Percentiles rank a stretch among this genome's conserved stretches.
Evolutionary conservation across 805 yeast genomes (phyloP).

Genomic region (Zygosaccharomyces bisporus): DNA sequence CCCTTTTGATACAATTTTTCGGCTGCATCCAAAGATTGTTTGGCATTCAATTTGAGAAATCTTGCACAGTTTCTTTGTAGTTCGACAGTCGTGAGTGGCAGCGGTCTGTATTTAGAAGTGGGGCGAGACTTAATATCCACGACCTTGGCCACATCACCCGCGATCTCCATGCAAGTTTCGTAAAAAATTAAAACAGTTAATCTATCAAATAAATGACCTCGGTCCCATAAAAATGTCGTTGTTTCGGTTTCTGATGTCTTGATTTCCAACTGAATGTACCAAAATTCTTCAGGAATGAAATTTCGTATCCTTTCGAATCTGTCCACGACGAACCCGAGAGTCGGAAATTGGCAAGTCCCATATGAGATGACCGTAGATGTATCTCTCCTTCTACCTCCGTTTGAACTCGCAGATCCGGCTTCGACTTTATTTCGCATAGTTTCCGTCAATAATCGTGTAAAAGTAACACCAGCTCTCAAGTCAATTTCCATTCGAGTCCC

Average conservation of each 20-base stretch:
- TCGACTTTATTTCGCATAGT: constrained; percentile 37
- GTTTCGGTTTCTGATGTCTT: constrained; percentile 38
- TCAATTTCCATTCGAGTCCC: constrained; percentile 83
- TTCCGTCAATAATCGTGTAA: constrained; percentile 70
- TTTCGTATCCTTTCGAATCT: constrained; percentile 69
- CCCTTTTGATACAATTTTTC: constrained; percentile 85
- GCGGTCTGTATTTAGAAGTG: constrained; percentile 73
- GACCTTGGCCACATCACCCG: constrained; percentile 48
- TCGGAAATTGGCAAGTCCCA: constrained; percentile 96
- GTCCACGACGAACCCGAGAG: constrained; percentile 94
- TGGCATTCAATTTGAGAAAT: constrained; percentile 72
- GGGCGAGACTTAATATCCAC: constrained; percentile 52
- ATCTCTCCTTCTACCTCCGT: constrained; percentile 17
- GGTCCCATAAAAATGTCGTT: constrained; percentile 62
- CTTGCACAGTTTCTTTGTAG: constrained; percentile 82
- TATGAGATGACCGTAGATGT: constrained; percentile 50
- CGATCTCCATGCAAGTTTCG: constrained; percentile 54
- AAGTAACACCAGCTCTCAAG: constrained; percentile 80
- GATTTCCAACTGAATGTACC: constrained; percentile 61
- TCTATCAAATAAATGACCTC: constrained; percentile 70
- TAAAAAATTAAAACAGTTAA: constrained; percentile 59
- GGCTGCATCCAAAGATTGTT: constrained; percentile 70
- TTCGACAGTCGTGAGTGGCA: constrained; percentile 92
- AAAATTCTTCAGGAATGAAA: constrained; percentile 75
- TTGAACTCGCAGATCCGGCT: constrained; percentile 8